These are phyloP conservation scores for Solanum ossicruentum DNA, from an alignment of 257 asterid species.

Conservation along the genomic window DNA sequence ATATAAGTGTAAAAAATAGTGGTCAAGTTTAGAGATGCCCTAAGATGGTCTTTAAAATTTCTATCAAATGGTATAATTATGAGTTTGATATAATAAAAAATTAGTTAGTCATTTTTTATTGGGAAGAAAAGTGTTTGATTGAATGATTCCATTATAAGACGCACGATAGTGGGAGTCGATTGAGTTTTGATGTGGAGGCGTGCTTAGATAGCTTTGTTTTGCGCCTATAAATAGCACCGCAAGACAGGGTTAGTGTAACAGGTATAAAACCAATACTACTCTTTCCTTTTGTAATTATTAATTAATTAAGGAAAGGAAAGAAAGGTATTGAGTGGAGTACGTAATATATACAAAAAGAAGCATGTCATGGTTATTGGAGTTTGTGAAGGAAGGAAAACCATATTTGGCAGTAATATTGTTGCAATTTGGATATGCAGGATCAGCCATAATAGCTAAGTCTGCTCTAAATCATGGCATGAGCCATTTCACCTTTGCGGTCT, in stretches of 20 bases:
- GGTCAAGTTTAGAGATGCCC: no score
- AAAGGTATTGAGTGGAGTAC: neutral
- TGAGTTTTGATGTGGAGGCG: neutral
- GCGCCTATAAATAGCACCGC: neutral
- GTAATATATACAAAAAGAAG: neutral
- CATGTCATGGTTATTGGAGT: neutral
- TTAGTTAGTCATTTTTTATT: neutral
- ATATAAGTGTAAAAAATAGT: no score
- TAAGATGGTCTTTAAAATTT: no score
- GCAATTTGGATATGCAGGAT: slow-evolving; percentile 73
- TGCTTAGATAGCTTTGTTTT: neutral
- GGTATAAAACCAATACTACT: neutral
- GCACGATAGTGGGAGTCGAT: neutral
- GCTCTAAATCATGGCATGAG: slow-evolving; percentile 73
- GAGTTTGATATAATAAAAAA: neutral
- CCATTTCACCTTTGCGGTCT: slow-evolving; percentile 57
- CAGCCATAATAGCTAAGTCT: slow-evolving; percentile 54
- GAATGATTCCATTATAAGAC: neutral
- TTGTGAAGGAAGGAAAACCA: slow-evolving; percentile 26
- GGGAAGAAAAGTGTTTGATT: neutral
- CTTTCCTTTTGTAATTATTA: neutral
- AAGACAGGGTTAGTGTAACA: neutral
- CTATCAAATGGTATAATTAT: neutral
- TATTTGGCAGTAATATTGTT: slow-evolving; percentile 44
- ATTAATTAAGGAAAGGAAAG: neutral